A percentile compares a stretch with the other conserved stretches of the same genome.
These are phyloP conservation scores for Xylaria arbuscula DNA, from an alignment of 2,329 filamentous ascomycete species.

Conservation along the genomic window DNA sequence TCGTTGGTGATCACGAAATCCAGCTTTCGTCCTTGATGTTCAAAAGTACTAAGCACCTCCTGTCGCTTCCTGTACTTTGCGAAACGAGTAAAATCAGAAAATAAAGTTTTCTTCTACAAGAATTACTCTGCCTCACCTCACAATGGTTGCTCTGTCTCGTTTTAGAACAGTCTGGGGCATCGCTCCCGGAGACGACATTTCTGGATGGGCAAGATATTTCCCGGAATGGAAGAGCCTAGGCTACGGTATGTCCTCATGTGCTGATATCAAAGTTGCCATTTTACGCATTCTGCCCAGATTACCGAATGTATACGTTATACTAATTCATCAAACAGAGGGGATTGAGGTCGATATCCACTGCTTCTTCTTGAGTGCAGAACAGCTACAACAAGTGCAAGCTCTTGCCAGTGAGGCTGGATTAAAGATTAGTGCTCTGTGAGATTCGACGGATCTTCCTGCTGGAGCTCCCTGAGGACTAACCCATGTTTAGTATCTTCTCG, in stretches of 20 bases:
- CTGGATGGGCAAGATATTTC: constrained; percentile 6
- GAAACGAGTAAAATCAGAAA: background rate
- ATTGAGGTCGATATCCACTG: constrained; percentile 15
- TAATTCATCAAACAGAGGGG: background rate
- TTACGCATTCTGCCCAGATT: background rate
- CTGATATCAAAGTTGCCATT: background rate
- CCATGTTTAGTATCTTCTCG: constrained; percentile 2
- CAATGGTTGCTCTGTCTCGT: constrained; percentile 12
- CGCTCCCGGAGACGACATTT: constrained; percentile 2
- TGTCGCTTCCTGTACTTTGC: background rate
- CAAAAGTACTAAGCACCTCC: background rate
- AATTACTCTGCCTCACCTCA: background rate
- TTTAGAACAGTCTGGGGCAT: constrained; percentile 20
- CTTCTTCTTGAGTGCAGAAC: constrained; percentile 19
- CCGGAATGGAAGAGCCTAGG: constrained; percentile 13
- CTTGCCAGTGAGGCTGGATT: constrained; percentile 5
- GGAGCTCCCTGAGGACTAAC: background rate
- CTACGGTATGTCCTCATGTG: background rate
- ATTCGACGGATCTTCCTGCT: background rate
- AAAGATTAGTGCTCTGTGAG: constrained; percentile 20
- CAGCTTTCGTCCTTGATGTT: background rate
- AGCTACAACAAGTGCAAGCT: constrained; percentile 7
- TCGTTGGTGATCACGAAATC: background rate
- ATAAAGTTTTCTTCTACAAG: background rate
- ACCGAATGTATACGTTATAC: background rate